Percentiles rank a stretch among this genome's conserved stretches.
These are phyloP conservation scores for Penicillium digitatum DNA, from an alignment of 2,329 filamentous ascomycete genomes.

Conservation along the genomic window DNA sequence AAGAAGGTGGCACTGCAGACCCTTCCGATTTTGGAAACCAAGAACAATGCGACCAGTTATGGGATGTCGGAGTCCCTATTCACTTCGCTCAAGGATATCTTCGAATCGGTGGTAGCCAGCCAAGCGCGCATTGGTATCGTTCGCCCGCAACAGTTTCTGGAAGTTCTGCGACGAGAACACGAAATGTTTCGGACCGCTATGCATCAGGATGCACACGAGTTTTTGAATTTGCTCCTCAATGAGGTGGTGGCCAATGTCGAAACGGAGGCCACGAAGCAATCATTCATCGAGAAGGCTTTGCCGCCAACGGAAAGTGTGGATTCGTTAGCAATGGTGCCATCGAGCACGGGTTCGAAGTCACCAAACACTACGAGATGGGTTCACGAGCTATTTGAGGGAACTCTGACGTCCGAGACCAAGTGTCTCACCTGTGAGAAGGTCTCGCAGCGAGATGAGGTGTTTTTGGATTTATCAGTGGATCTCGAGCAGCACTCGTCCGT, in stretches of 20 bases:
- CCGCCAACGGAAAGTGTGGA: slow-evolving; percentile 49
- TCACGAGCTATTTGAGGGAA: slow-evolving; percentile 93
- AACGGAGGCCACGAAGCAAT: slow-evolving; percentile 58
- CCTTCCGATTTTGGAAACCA: slow-evolving; percentile 81
- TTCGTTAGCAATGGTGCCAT: slow-evolving; percentile 52
- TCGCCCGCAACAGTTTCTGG: slow-evolving; percentile 86
- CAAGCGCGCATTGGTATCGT: slow-evolving; percentile 80
- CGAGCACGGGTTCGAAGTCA: slow-evolving; percentile 49
- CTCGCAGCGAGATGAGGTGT: slow-evolving; percentile 92
- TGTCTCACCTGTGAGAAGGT: slow-evolving; percentile 95
- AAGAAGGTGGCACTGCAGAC: slow-evolving; percentile 91
- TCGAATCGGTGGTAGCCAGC: slow-evolving; percentile 80
- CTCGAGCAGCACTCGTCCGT: slow-evolving; percentile 93
- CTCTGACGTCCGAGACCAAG: slow-evolving; percentile 90
- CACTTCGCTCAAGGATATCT: slow-evolving; percentile 92
- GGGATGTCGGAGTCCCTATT: slow-evolving; percentile 95
- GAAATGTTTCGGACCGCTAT: slow-evolving; percentile 96
- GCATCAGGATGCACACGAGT: slow-evolving; percentile 98
- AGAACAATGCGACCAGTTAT: slow-evolving; percentile 74
- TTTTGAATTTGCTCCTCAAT: slow-evolving; percentile 90
- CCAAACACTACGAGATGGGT: slow-evolving; percentile 80
- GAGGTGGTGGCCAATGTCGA: slow-evolving; percentile 94
- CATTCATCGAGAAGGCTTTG: slow-evolving; percentile 41
- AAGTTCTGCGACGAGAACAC: slow-evolving; percentile 89
- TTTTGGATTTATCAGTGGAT: slow-evolving; percentile 93